Conservation (phyloP, 2,329 filamentous ascomycete genomes). For the Talaromyces sp. region DNA sequence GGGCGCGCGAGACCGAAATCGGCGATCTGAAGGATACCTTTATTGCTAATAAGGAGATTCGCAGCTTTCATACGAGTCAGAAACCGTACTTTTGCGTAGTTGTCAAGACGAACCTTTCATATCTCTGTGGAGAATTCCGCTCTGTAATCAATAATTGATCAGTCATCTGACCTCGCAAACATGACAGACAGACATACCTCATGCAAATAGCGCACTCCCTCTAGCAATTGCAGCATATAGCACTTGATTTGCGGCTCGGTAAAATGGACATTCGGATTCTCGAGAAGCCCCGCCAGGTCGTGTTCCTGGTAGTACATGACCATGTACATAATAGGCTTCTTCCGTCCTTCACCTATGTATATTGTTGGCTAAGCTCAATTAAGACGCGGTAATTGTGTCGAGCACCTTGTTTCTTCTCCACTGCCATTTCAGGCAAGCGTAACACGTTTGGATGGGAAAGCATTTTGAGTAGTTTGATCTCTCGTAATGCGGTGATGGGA, state of each 20-base stretch:
- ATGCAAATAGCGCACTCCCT: conserved; percentile 87
- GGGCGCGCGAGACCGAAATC: conserved; percentile 94
- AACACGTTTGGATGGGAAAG: conserved; percentile 89
- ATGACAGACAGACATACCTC: conserved; percentile 49
- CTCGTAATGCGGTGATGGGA: conserved; percentile 94
- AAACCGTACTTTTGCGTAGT: conserved; percentile 7
- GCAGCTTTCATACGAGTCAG: conserved; percentile 58
- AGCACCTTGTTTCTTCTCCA: conserved; percentile 68
- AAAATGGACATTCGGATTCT: conserved; percentile 87
- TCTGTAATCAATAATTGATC: conserved; percentile 38
- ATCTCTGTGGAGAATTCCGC: conserved; percentile 86
- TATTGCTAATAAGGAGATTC: conserved; percentile 93
- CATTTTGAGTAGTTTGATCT: conserved; percentile 96
- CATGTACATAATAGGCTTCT: conserved; percentile 89
- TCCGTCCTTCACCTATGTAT: conserved; percentile 67
- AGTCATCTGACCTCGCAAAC: conserved; percentile 20
- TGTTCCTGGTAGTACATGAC: conserved; percentile 99
- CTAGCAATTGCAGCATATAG: conserved; percentile 89
- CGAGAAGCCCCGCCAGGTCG: conserved; percentile 92
- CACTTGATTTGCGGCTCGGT: conserved; percentile 93
- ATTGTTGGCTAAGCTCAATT: conserved; percentile 23
- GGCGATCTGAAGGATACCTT: conserved; percentile 89
- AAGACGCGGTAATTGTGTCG: conserved; percentile 11
- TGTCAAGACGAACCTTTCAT: conserved; percentile 66
- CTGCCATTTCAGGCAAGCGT: conserved; percentile 89